These are phyloP conservation scores for Syncephalastrum racemosum DNA, from an alignment of 371 early-diverging fungal genomes.

Conservation along the genomic window DNA sequence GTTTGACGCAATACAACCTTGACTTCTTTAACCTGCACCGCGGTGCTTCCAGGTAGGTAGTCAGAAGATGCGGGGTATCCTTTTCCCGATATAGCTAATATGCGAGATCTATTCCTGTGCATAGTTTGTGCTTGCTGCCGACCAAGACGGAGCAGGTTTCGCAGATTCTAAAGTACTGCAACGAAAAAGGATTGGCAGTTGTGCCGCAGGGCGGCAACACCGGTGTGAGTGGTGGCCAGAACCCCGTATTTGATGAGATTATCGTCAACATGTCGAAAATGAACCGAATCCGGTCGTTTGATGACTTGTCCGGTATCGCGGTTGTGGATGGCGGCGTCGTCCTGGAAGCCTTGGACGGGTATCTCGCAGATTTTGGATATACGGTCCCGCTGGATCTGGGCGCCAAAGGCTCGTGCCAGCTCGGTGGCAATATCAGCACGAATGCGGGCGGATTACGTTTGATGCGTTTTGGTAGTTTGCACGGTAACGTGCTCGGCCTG, in stretches of 20 bases:
- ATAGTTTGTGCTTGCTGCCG: constrained; percentile 63
- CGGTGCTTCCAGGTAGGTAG: constrained; percentile 69
- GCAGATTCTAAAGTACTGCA: constrained; percentile 79
- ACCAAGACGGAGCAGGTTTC: constrained; percentile 78
- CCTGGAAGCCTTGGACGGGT: constrained; percentile 79
- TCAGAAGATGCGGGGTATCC: background rate
- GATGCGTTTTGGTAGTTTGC: constrained; percentile 84
- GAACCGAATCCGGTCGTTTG: constrained; percentile 75
- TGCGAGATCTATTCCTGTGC: background rate
- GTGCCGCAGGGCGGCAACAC: constrained; percentile 97
- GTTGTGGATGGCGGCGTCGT: constrained; percentile 89
- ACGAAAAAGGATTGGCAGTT: constrained; percentile 73
- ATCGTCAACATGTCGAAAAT: constrained; percentile 73
- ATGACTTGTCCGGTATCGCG: constrained; percentile 73
- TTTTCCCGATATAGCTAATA: background rate
- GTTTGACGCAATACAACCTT: constrained; percentile 57
- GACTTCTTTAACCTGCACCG: constrained; percentile 89
- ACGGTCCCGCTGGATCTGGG: constrained; percentile 94
- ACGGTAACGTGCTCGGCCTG: constrained; percentile 85
- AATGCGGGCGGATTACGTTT: constrained; percentile 92
- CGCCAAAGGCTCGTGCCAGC: constrained; percentile 82
- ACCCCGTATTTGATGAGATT: constrained; percentile 92
- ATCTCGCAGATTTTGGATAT: constrained; percentile 71
- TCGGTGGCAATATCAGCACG: constrained; percentile 92
- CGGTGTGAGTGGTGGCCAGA: constrained; percentile 80